Evolutionary conservation across 805 yeast genomes (phyloP).

Genomic region (Metschnikowia henanensis): DNA sequence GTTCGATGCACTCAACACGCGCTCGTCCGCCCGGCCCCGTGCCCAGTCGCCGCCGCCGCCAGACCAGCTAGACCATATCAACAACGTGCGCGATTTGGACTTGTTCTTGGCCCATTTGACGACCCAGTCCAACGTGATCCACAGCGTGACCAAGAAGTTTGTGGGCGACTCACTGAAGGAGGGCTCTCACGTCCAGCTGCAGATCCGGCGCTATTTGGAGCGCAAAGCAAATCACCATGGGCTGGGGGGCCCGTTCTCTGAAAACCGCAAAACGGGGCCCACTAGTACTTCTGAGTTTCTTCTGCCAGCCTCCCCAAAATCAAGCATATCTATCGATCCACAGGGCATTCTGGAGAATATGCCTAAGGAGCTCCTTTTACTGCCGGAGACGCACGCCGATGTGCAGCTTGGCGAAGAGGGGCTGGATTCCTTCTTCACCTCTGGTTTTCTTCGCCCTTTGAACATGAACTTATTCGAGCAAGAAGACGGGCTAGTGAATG

Average conservation of each 20-base stretch:
- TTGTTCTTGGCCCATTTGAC: conserved; percentile 38
- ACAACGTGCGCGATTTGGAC: conserved; percentile 41
- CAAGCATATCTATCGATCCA: neutral
- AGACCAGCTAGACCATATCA: conserved; percentile 40
- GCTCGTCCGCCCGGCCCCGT: conserved; percentile 7
- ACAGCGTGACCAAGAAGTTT: conserved; percentile 37
- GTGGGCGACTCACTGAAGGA: conserved; percentile 12
- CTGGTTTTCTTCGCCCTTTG: conserved; percentile 20
- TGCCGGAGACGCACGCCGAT: neutral
- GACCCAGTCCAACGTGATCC: conserved; percentile 37
- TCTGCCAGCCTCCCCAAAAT: neutral
- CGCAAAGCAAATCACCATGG: conserved; percentile 19
- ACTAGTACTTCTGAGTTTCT: too few relatives aligned
- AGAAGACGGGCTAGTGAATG: conserved; percentile 18
- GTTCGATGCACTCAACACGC: conserved; percentile 36
- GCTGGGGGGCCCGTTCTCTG: too few relatives aligned
- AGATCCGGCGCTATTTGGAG: conserved; percentile 23
- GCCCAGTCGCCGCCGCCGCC: conserved; percentile 15
- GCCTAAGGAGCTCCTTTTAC: neutral
- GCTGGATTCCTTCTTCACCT: conserved; percentile 13
- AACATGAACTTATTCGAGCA: conserved; percentile 17
- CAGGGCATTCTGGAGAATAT: neutral
- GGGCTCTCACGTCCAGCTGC: conserved; percentile 18
- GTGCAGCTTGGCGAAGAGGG: neutral
- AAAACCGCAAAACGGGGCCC: too few relatives aligned